A percentile compares a stretch with the other conserved stretches of the same genome.
These are phyloP conservation scores for Lophiostoma macrostomum DNA, from an alignment of 495 filamentous ascomycete species.

Conservation along the genomic window DNA sequence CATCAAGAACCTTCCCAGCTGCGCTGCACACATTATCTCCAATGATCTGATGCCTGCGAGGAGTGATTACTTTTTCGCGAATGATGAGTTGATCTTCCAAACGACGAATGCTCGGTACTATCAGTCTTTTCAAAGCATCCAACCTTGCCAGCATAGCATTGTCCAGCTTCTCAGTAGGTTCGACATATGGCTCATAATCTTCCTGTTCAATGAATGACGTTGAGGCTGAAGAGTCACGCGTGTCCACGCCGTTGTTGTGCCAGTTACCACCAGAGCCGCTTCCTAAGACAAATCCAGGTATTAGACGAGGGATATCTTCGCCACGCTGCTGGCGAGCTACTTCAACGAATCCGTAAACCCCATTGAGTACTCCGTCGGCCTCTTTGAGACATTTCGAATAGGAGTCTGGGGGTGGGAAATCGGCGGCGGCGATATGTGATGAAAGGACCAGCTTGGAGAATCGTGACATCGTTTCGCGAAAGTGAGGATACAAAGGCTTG, in stretches of 20 bases:
- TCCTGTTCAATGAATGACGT: constrained; percentile 83
- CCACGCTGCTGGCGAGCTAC: constrained; percentile 88
- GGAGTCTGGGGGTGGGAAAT: constrained; percentile 83
- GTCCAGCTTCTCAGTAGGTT: constrained; percentile 73
- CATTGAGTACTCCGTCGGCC: constrained; percentile 89
- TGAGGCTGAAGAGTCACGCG: constrained; percentile 63
- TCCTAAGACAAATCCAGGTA: constrained; percentile 86
- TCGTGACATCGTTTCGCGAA: constrained; percentile 98
- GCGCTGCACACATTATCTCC: constrained; percentile 71
- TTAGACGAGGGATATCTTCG: constrained; percentile 81
- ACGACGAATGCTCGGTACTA: constrained; percentile 75
- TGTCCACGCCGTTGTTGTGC: constrained; percentile 81
- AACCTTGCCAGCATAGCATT: constrained; percentile 72
- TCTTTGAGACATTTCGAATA: constrained; percentile 91
- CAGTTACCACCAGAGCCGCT: constrained; percentile 82
- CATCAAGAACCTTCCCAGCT: constrained; percentile 74
- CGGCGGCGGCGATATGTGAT: constrained; percentile 94
- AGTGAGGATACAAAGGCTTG: constrained; percentile 93
- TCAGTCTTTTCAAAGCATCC: constrained; percentile 76
- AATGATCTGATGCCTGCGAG: constrained; percentile 65
- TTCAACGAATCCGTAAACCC: constrained; percentile 93
- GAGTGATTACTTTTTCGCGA: constrained; percentile 72
- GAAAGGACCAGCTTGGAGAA: constrained; percentile 98
- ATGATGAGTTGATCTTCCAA: constrained; percentile 79
- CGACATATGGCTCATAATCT: constrained; percentile 61